Base-by-base conservation (phyloP, 129 eudicot species). In the Smallanthus sonchifolius region DNA sequence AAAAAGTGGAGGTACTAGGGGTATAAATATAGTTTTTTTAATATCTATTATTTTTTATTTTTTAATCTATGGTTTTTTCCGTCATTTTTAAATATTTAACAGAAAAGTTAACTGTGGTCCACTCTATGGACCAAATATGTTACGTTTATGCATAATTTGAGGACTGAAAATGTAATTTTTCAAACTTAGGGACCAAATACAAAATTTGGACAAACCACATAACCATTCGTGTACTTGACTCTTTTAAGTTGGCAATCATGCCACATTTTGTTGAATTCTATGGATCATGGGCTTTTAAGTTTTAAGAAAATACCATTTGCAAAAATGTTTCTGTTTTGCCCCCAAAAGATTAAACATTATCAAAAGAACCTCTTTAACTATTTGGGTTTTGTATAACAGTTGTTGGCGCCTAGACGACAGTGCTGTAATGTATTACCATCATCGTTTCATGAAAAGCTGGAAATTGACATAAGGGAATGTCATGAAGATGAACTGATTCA, bases 351-450 rank as follows among this genome's bases (percentile, higher is more conserved):
- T 19, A 3, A 10, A 39, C 40, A 20, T 72, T 40, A 44, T 16
- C 20, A 74, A 20, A 67, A 59, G 9, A 30, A 16, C 35, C 59
- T 61, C 8, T 51, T 34, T 47, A 35, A 36, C 44, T 47, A 20
- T 59, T 54, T 38, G 20, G 7, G 34, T 54, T 80, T 75, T 49
- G 45, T 38, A 42, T 34, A 47, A 57, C 86, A 92, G 97, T 55
- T 89, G 78, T 79, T 69, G 71, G 85, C 97, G 4, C 93, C 97
- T 37, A 83, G 94, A 65, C 83, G 97, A 69, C 96, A 89, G 5
- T 89, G 97, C 69, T 92, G 97, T 28, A 88, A 92, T 15, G 85
- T 92, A 38, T 65, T 85, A 62, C 91, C 84, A 14, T 76, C 87
- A 49, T 65, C 92, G 34, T 43, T 28, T 6, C 74, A 67, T 7